Evolutionary conservation across 1,284 basidiomycete species (phyloP), one percentile per base, ranked within the genome.

Genomic region (Xerocomus amazonicus): DNA sequence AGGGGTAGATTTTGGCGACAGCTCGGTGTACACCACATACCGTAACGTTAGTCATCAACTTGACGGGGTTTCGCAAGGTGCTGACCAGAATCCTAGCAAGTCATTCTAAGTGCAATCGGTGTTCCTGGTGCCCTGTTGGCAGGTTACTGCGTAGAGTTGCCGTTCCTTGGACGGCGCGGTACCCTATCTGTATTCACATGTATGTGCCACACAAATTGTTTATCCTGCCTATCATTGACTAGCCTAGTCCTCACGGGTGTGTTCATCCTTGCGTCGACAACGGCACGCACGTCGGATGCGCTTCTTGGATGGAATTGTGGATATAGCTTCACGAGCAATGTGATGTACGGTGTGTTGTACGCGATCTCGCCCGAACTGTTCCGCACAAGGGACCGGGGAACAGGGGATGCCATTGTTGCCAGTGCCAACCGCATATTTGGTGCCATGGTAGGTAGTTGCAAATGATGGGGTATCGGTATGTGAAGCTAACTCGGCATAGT

Each of bases 331-430:
- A 75, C 74, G 28, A 82, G 81, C 54, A 83, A 86, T 57, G 74
- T 87, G 52, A 89, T 90, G 86, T 89, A 88, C 53, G 85, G 84
- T 12, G 84, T 89, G 1, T 66, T 89, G 50, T 90, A 87, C 57
- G 84, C 84, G 8, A 58, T 84, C 40, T 80, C 82, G 0, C 82
- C 83, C 1, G 86, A 90, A 62, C 62, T 88, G 8, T 89, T 90
- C 70, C 84, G 85, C 3, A 82, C 84, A 3, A 86, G 81, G 55
- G 80, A 86, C 54, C 70, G 87, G 47, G 84, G 80, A 6, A 85
- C 80, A 3, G 81, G 79, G 12, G 83, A 81, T 51, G 79, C 78
- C 3, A 68, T 86, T 28, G 75, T 76, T 5, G 75, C 77, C 12
- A 77, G 71, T 33, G 79, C 77, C 3, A 81, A 77, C 52, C 75